These are phyloP conservation scores for Penicillium sp. DNA, from an alignment of 2,329 filamentous ascomycete genomes.

Conservation along the genomic window DNA sequence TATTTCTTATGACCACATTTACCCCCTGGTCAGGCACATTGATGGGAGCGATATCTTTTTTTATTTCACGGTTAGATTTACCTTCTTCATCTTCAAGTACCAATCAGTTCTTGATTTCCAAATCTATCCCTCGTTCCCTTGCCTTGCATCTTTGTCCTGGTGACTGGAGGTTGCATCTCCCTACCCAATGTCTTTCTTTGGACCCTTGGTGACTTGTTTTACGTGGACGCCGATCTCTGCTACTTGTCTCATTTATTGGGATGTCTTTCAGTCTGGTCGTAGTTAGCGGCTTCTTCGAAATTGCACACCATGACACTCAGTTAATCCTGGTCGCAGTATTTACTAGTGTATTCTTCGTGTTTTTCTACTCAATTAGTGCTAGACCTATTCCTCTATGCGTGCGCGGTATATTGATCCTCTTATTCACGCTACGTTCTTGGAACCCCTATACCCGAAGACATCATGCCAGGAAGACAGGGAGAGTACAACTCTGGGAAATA, in stretches of 20 bases:
- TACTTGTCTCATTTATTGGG: neutral
- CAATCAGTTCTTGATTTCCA: conserved; percentile 4
- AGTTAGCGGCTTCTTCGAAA: neutral
- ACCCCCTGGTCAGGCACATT: conserved; percentile 5
- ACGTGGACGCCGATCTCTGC: neutral
- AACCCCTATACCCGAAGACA: neutral
- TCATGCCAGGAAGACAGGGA: neutral
- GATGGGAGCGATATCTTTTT: conserved; percentile 4
- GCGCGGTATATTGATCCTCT: conserved; percentile 10
- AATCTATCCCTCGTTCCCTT: conserved; percentile 7
- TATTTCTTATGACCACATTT: conserved; percentile 6
- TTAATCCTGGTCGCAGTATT: neutral
- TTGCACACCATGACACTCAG: neutral
- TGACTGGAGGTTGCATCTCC: neutral
- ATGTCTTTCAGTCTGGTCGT: neutral
- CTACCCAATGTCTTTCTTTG: neutral
- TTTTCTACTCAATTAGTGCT: conserved; percentile 30
- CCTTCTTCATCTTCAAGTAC: conserved; percentile 3
- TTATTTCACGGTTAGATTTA: conserved; percentile 8
- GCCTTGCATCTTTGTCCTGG: neutral
- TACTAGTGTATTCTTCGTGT: neutral
- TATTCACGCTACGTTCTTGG: neutral
- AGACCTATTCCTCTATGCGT: conserved; percentile 20
- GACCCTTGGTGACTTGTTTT: neutral
- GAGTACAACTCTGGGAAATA: neutral